phyloP scores from a whole-genome alignment of 345 rosid genomes.

The Ricinus communis region DNA sequence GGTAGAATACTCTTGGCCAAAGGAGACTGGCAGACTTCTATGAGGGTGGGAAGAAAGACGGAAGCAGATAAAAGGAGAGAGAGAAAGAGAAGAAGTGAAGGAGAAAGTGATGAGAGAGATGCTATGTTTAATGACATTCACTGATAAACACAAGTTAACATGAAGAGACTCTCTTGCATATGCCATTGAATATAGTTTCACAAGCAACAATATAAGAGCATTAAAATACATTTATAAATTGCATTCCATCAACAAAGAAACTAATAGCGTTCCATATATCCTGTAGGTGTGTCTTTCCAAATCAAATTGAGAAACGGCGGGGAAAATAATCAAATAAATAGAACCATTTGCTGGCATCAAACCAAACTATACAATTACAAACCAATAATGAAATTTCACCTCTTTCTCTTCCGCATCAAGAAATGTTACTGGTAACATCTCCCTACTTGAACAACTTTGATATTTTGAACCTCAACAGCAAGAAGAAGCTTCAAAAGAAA shows the following conservation, averaged over 20 bases:
- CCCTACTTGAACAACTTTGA: not conserved
- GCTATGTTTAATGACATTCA: too few relatives aligned
- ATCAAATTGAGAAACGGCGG: not conserved
- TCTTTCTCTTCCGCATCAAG: slow-evolving; percentile 1
- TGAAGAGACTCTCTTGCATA: too few relatives aligned
- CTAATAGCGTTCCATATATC: not conserved
- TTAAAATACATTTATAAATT: not conserved
- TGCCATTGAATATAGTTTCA: too few relatives aligned
- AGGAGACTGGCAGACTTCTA: too few relatives aligned
- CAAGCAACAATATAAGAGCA: too few relatives aligned
- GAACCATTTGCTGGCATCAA: not conserved
- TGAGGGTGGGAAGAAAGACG: too few relatives aligned
- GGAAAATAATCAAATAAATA: not conserved
- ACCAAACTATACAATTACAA: slow-evolving; percentile 8
- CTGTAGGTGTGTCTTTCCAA: not conserved
- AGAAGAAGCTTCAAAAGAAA: not conserved
- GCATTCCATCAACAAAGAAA: not conserved
- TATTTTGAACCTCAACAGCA: not conserved
- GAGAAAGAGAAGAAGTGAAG: too few relatives aligned
- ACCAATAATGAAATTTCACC: not conserved
- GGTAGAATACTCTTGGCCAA: too few relatives aligned
- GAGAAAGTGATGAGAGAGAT: too few relatives aligned
- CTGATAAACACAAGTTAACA: too few relatives aligned
- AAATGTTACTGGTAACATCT: not conserved
- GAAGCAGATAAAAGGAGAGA: too few relatives aligned